Base-by-base conservation (phyloP, 2,329 filamentous ascomycete genomes). In the Fusarium circinatum region DNA sequence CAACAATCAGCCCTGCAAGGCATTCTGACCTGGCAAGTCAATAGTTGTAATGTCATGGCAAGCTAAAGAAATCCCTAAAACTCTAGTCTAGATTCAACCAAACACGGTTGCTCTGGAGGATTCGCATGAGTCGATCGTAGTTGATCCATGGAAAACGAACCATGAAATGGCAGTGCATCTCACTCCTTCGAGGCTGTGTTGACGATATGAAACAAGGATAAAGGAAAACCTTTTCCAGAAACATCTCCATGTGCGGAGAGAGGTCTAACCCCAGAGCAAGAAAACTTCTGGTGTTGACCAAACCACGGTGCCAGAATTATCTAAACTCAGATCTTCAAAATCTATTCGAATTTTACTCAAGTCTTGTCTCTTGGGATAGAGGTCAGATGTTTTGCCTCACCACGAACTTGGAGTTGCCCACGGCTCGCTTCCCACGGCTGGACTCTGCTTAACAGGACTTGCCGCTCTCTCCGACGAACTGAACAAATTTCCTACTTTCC, bases 131-230 rank as follows among this genome's bases (percentile, higher is more conserved):
- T 4, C 20, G 15, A 57, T 34, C 24, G 18, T 12, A 7, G 18
- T 12, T 34, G 14, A 36, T 34, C 32, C 52, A 28, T 48, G n/a
- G 15, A 17, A 24, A 54, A 24, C 4, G 41, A 39, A 30, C 24
- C 59, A 57, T 32, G 26, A 12, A 26, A 47, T 36, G 52, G 61
- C 62, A 45, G 57, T 47, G 47, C 57, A 52, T 36, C 9, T 14
- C n/a, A 10, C 28, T 52, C 39, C 32, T 34, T 54, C 18, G 47
- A 26, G 58, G 62, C 39, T 62, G 58, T 63, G 47, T n/a, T 28
- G 22, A 28, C 10, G 18, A 26, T 12, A 41, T 60, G 42, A 45
- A 45, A 58, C 55, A 63, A 39, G 24, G n/a, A 34, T 48, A 22
- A 34, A 5, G 28, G 32, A 39, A 14, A 64, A 8, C 26, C 6